Evolutionary conservation across 106 monocot species (phyloP), one percentile per base, ranked within the genome.

Genomic region (Phalaenopsis aphrodite): DNA sequence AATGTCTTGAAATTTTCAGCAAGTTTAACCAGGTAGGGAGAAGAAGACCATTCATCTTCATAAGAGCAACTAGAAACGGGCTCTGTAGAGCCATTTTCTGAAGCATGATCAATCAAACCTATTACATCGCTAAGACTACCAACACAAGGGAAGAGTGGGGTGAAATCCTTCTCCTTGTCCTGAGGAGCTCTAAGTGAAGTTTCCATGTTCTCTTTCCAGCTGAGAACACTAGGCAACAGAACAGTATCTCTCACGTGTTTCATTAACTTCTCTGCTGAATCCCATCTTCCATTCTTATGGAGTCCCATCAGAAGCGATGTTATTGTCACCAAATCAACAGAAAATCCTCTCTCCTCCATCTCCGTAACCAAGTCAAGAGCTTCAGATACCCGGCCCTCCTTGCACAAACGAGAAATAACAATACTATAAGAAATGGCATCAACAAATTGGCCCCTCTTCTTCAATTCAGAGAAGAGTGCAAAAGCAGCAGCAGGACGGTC

Each of bases 341-440:
- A 45, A 55, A 99, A 87, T 0, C 99, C 99, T 80, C 91, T 89
- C 6, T 87, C 88, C 58, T 95, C 93, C 93, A 95, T 99, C 85
- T 95, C 99, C 87, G 84, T 86, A 48, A 90, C 90, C 84, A 99
- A 82, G 3, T 88, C 85, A 46, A 99, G 87, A 9, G 89, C 99
- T 76, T 87, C 87, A 1, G 75, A 88, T 46, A 95, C 83, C 49
- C 85, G 75, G n/a, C 85, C 86, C 64, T 87, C 91, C 81, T 83
- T 90, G 78, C 93, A 99, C 49, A 95, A 76, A 43, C 90, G 89
- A 21, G 76, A 80, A 19, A 91, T 79, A 2, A 99, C 89, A 57
- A 93, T 93, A 82, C 95, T 88, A 72, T 93, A 99, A 1, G 87
- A 86, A 55, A 99, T 75, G 3, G 18, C 82, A 83, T 99, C 93